Conservation (phyloP, 2,329 filamentous ascomycete species). For the Onygenales sp. region DNA sequence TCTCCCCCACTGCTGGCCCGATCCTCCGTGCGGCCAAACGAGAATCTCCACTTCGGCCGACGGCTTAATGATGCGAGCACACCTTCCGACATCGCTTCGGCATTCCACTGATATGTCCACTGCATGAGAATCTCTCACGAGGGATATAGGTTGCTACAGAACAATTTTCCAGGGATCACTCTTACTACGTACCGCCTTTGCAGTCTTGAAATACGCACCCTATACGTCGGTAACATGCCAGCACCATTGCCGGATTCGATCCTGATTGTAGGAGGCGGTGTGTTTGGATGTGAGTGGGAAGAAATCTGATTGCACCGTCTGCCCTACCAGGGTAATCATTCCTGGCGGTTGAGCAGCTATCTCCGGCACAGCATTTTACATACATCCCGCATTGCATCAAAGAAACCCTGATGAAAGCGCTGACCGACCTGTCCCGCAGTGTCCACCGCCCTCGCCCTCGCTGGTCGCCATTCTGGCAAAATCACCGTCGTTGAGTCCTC, state of each 20-base stretch:
- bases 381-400: too few relatives aligned
- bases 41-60: neutral
- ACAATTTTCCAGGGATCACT: too few relatives aligned
- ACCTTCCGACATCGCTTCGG: neutral
- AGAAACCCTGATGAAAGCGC: neutral
- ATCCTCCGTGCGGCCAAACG: neutral
- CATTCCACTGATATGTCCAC: neutral
- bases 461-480: constrained; percentile 44
- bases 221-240: neutral
- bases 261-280: constrained; percentile 33
- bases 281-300: constrained; percentile 32
- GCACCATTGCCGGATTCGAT: constrained; percentile 27
- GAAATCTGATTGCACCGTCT: neutral
- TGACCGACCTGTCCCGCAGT: constrained; percentile 24
- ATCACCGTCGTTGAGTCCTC: constrained; percentile 52
- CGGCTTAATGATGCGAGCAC: neutral
- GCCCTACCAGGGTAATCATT: neutral
- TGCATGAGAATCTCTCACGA: neutral
- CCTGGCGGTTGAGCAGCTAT: neutral
- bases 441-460: constrained; percentile 60
- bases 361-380: too few relatives aligned
- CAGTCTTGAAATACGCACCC: too few relatives aligned
- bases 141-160: neutral
- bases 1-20: neutral
- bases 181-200: too few relatives aligned